phyloP scores from a whole-genome alignment of 495 filamentous ascomycete species.

The Amphirosellinia nigrospora region DNA sequence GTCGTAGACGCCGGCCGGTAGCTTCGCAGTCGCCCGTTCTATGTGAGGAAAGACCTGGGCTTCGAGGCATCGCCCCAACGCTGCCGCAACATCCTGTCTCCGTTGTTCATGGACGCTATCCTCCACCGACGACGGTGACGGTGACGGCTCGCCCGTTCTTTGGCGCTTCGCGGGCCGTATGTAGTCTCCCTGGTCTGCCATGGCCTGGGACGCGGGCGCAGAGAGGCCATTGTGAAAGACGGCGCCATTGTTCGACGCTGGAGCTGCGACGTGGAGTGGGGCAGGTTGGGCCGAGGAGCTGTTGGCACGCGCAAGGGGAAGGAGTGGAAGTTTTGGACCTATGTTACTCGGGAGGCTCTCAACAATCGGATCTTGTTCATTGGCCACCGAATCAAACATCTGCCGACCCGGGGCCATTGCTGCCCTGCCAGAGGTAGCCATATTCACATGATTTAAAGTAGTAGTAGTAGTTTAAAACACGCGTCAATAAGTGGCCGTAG shows the following conservation, averaged over 20 bases:
- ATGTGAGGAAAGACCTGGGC: constrained; percentile 47
- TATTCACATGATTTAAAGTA: not conserved
- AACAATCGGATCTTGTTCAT: not conserved
- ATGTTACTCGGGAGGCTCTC: not conserved
- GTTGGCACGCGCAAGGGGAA: not conserved
- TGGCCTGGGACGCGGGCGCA: not conserved
- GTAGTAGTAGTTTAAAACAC: not conserved
- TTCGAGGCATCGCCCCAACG: constrained; percentile 37
- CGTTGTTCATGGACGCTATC: not conserved
- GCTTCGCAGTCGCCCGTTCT: constrained; percentile 30
- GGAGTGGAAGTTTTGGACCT: not conserved
- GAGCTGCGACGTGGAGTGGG: not conserved
- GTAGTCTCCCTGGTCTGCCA: not conserved
- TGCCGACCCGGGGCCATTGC: not conserved
- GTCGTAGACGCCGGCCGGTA: constrained; percentile 31
- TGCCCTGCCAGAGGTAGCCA: not conserved
- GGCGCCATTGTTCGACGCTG: not conserved
- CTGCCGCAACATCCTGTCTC: constrained; percentile 11
- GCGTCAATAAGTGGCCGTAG: constrained; percentile 22
- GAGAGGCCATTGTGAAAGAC: not conserved
- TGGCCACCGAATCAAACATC: not conserved
- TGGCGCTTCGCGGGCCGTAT: constrained; percentile 5
- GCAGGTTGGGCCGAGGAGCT: not conserved
- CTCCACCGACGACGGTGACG: too few species aligned
- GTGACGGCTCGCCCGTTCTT: constrained; percentile 5